Evolutionary conservation across 768 basidiomycete species (phyloP), one percentile per base, ranked within the genome.

Genomic region (Sistotremastrum niveocremeum): DNA sequence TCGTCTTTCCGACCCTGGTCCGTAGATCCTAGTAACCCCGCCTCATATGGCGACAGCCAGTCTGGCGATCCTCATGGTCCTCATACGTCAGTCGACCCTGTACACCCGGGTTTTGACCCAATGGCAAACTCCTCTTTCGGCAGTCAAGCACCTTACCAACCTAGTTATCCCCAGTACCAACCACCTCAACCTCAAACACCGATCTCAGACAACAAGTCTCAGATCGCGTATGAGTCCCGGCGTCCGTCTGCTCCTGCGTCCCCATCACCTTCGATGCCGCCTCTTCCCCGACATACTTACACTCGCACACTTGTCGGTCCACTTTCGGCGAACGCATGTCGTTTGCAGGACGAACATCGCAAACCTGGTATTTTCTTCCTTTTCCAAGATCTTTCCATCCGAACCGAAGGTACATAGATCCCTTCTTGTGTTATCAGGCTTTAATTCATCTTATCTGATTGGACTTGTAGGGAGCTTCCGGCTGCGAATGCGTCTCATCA

Each of bases 291-390:
- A 46, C 73, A 83, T 53, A 69, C 77, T 4, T 90, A 86, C 62
- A 86, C 86, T 7, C 76, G 89, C 44, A 91, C 90, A 2, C 75
- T 95, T 5, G 87, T 95, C 47, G 93, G 93, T 6, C 85, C 89
- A 1, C 71, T 94, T 10, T 83, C 83, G 11, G 79, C 88, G 32
- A 86, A 87, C 58, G 91, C 88, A 10, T 84, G 82, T 60, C 77
- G 82, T 42, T 70, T 95, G 43, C 65, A 77, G 47, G 90, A 94
- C 58, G 85, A 89, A 57, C 78, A 90, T 61, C 81, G 84, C 50
- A 79, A 81, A 51, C 72, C 76, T 43, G 93, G 91, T 5, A 82
- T 95, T 51, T 97, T 89, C 63, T 97, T 95, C 67, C 79, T 95
- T 50, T 89, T 93, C 65, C 89, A 90, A 60, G 93, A 95, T 65